Evolutionary conservation across 208 protist genomes (phyloP).

Genomic region (Leishmania tarentolae): DNA sequence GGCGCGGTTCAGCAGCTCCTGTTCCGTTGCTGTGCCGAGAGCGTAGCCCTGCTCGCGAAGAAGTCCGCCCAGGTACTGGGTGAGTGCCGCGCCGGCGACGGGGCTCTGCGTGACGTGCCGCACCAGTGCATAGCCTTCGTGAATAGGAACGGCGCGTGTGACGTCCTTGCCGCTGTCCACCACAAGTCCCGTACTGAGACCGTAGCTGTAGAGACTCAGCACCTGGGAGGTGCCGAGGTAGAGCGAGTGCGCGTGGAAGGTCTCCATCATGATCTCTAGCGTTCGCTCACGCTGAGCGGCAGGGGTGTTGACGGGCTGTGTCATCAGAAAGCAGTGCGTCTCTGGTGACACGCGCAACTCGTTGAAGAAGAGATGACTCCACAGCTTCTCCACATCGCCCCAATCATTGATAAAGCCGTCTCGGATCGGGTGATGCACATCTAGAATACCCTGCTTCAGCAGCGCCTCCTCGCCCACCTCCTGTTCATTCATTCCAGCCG

Average conservation of each 20-base stretch:
- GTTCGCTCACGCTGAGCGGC: conserved; percentile 86
- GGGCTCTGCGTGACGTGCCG: conserved; percentile 78
- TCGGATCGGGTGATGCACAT: conserved; percentile 65
- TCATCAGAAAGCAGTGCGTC: conserved; percentile 89
- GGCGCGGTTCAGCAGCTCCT: conserved; percentile 79
- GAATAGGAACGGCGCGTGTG: conserved; percentile 87
- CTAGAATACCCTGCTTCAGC: conserved; percentile 84
- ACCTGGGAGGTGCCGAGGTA: conserved; percentile 92
- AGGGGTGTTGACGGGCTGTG: conserved; percentile 86
- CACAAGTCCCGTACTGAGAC: conserved; percentile 93
- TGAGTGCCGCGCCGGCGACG: conserved; percentile 83
- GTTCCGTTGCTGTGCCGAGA: conserved; percentile 91
- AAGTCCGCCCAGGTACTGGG: conserved; percentile 77
- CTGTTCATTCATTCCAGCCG: conserved; percentile 89
- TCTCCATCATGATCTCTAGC: conserved; percentile 95
- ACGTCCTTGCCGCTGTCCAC: conserved; percentile 91
- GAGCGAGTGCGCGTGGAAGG: conserved; percentile 91
- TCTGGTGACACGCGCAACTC: conserved; percentile 91
- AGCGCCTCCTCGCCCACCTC: conserved; percentile 88
- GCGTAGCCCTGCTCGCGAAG: conserved; percentile 83
- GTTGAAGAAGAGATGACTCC: conserved; percentile 91
- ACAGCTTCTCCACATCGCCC: conserved; percentile 93
- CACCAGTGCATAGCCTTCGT: conserved; percentile 93
- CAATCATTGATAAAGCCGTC: conserved; percentile 87
- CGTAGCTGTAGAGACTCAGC: conserved; percentile 93